Base-by-base conservation (phyloP, 129 eudicot genomes). In the Sambucus nigra region DNA sequence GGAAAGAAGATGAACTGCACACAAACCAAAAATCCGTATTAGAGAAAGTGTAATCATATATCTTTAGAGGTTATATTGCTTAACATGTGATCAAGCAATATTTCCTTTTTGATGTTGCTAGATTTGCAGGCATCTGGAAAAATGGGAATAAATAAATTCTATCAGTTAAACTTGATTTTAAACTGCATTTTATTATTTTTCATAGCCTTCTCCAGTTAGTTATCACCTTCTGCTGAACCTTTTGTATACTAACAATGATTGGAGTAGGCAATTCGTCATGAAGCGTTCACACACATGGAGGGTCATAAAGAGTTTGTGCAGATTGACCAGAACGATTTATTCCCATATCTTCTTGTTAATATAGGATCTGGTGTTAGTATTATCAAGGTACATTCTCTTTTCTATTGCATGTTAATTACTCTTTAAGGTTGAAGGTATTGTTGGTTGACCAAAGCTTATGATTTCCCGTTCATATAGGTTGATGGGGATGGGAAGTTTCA, bases 331-430 rank as follows among this genome's bases (percentile, higher is more conserved):
- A 91, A 82, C 63, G 99, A 91, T 65, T 53, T 86, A 40, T 91
- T 82, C 58, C 96, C 99, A 0, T 91, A 91, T 63, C 95, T 91
- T 71, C 94, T 91, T 10, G 99, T 91, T 16, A 91, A 91, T 33
- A 86, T 91, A 26, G 99, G 99, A 51, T 91, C 99, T 33, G 99
- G 99, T 66, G 99, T 91, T 49, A 91, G 99, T 69, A 77, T 91
- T 74, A 91, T 91, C 55, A 91, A 91, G 96, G 99, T 91, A 74
- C 29, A 7, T 14, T 29, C 54, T 52, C 15, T 25, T 45, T 31
- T 51, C n/a, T 45, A 40, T 29, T 25, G n/a, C 27, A n/a, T 7
- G 0, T 32, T 12, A 25, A 15, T 53, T 39, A 32, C 32, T 55
- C 24, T 19, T 5, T 4, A 22, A 20, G 40, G 44, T 5, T 7